Base-by-base conservation (phyloP, 495 filamentous ascomycete genomes). In the Astrothelium macrocarpum region DNA sequence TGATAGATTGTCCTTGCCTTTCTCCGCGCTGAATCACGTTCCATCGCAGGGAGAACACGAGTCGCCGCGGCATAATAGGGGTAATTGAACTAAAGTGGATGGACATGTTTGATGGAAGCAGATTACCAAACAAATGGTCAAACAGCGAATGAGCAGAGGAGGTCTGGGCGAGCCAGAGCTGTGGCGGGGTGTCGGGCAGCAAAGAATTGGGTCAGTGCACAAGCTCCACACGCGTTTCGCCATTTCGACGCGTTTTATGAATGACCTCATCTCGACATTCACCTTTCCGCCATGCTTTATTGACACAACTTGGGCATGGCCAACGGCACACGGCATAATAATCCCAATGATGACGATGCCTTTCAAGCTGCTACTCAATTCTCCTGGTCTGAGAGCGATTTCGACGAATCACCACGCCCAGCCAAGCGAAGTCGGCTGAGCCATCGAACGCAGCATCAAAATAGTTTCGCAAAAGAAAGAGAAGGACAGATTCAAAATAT, bases 381-480 rank as follows among this genome's bases (percentile, higher is more conserved):
- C 16, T 56, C 49, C 3, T 56, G 49, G 49, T 28, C 49, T 16
- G 23, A 56, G 16, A 56, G 43, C 53, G 43, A 29, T 12, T 66
- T 65, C 63, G 60, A 63, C 3, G 28, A 36, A 25, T 68, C 66
- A 14, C 63, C 63, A 2, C 53, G 66, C 14, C 63, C 64, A 2
- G 39, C 64, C 31, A 70, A 70, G 59, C 28, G 63, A 32, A 32
- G 60, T 28, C 46, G 68, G 18, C 28, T 65, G 46, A 16, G 61
- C 45, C 7, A 32, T 25, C 60, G 31, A 7, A 31, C 62, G 20
- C 9, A 68, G 49, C 59, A 53, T 18, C 34, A 5, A 39, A 34
- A 60, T 11, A 59, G 26, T 42, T 60, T 49, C 1, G 31, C 60
- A 2, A 59, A 59, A 65, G 11, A 53, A 64, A 42, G 60, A 62